Percentiles rank a stretch among this genome's conserved stretches.
Evolutionary conservation across 2,329 filamentous ascomycete species (phyloP).

Genomic region (Orbilia brochopaga): DNA sequence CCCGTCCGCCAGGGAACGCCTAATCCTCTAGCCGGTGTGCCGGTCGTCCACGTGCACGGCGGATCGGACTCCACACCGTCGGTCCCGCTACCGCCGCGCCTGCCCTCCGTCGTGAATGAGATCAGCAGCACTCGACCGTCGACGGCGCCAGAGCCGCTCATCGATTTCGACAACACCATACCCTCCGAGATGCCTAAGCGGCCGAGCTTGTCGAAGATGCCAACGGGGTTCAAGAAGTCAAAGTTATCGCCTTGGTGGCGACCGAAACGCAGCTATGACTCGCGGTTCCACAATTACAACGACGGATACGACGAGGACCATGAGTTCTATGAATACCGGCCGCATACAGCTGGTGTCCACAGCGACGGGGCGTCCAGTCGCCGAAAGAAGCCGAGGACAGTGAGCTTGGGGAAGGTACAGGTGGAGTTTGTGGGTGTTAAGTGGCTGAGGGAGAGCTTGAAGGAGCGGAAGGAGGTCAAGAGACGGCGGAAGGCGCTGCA

Average conservation of each 20-base stretch:
- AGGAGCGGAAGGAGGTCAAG: slow-evolving; percentile 35
- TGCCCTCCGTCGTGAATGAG: slow-evolving; percentile 34
- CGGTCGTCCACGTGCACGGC: slow-evolving; percentile 31
- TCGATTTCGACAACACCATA: slow-evolving; percentile 35
- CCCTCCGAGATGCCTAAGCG: slow-evolving; percentile 24
- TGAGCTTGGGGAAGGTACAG: slow-evolving; percentile 44
- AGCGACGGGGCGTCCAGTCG: slow-evolving; percentile 1
- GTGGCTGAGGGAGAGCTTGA: slow-evolving; percentile 35
- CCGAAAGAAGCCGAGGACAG: slow-evolving; percentile 23
- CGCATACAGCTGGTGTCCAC: slow-evolving; percentile 20
- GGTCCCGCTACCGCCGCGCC: slow-evolving; percentile 21
- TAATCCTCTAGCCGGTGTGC: slow-evolving; percentile 30
- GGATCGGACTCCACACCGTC: slow-evolving; percentile 33
- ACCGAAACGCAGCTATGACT: slow-evolving; percentile 18
- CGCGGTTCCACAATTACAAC: slow-evolving; percentile 29
- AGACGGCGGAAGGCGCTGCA: slow-evolving; percentile 28
- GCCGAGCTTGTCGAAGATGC: slow-evolving; percentile 31
- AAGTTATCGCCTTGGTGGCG: slow-evolving; percentile 45
- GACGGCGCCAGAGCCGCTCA: slow-evolving; percentile 39
- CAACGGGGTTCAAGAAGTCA: slow-evolving; percentile 42
- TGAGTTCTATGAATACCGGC: slow-evolving; percentile 7
- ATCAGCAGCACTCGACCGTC: slow-evolving; percentile 19
- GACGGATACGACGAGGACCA: slow-evolving; percentile 18
- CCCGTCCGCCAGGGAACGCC: slow-evolving; percentile 27
- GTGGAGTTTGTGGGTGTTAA: slow-evolving; percentile 41